Evolutionary conservation across 495 filamentous ascomycete genomes (phyloP), one percentile per base, ranked within the genome.

Genomic region (Lasiosphaeriaceae sp.): DNA sequence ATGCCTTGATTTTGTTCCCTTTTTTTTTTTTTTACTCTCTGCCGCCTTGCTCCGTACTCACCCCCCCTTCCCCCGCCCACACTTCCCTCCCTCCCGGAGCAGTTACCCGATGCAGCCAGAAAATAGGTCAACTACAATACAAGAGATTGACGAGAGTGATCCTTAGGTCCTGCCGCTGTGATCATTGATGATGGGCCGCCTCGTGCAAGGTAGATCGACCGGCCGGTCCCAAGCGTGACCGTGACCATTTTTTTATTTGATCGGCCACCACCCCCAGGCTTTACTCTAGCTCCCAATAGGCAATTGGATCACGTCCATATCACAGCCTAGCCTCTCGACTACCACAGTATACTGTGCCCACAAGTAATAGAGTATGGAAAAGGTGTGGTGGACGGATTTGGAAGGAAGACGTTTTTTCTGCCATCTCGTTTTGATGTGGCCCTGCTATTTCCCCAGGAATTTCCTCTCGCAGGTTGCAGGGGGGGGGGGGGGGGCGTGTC

Each of bases 301-400:
- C 34, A 48, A 24, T 41, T 20, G 44, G 21, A 61, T 67, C 64
- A 62, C 64, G 50, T 50, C 47, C 52, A 24, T 45, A 48, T 63
- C 60, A 66, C 60, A 23, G 29, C 21, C 47, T 31, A 31, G 26
- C 9, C 4, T 31, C 26, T 31, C 26, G 26, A 31, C 26, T 31
- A 31, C 4, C 26, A 3, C 26, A 31, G 26, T 26, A 39, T 49
- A n/a, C n/a, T n/a, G n/a, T n/a, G n/a, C n/a, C n/a, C 20, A 24
- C 21, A 50, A 7, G 24, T 20, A 29, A 22, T 34, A 14, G 11
- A 39, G 31, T 26, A 12, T 11, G 14, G 47, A 20, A 26, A 29
- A n/a, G 26, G 3, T 3, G 26, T 31, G 26, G 26, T 31, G 26
- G 26, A 31, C 26, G 26, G 26, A 31, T 31, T 37, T 2, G 19